Evolutionary conservation across 2,329 filamentous ascomycete genomes (phyloP).

Genomic region (Hirsutella thompsonii): DNA sequence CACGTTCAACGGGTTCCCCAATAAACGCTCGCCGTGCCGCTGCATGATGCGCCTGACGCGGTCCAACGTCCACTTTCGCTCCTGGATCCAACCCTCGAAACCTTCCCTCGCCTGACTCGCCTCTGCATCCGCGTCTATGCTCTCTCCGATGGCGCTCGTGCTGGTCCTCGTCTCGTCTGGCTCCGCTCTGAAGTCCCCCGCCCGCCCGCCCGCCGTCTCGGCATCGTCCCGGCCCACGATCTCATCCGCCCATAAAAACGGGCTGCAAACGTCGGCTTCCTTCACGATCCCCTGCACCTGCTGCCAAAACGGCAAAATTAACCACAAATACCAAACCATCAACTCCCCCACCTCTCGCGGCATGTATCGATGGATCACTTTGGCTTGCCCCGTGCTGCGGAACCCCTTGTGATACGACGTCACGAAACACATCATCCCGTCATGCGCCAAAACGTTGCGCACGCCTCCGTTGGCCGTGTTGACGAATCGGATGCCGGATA

Average conservation of each 20-base stretch:
- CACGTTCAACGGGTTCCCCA: neutral
- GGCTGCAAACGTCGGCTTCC: neutral
- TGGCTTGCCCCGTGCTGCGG: constrained; percentile 6
- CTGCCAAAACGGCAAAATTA: no score
- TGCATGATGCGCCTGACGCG: constrained; percentile 2
- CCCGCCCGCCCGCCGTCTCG: no score
- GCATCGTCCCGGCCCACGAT: neutral
- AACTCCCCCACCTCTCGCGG: no score
- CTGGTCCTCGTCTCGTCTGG: no score
- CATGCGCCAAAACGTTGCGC: constrained; percentile 4
- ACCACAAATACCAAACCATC: no score
- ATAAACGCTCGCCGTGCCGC: constrained; percentile 2
- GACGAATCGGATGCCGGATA: constrained; percentile 1
- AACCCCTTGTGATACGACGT: constrained; percentile 12
- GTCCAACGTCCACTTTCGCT: constrained; percentile 1
- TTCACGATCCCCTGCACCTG: neutral
- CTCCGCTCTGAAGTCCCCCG: no score
- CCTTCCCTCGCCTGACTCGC: neutral
- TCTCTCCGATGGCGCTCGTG: no score
- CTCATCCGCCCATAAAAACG: constrained; percentile 2
- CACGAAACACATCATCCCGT: constrained; percentile 8
- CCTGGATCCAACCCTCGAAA: constrained; percentile 1
- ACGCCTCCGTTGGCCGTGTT: constrained; percentile 6
- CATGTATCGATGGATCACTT: neutral
- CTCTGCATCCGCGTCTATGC: no score